These are phyloP conservation scores for Paradendryphiella salina DNA, from an alignment of 2,329 filamentous ascomycete genomes.

Conservation along the genomic window DNA sequence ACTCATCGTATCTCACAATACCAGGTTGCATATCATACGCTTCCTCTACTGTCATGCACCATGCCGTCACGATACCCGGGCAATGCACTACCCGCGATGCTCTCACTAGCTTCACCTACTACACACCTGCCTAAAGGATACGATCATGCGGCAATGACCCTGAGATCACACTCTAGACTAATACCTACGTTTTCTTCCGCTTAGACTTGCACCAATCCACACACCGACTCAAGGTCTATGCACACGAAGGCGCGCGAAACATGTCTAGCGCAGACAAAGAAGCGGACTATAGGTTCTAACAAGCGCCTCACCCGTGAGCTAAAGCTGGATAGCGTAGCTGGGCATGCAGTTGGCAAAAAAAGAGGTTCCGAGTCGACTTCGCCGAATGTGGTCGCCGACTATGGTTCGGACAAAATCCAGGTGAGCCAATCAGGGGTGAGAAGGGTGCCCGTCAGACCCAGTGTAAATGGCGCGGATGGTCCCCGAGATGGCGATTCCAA, in stretches of 20 bases:
- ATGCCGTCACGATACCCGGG: not conserved
- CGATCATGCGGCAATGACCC: not conserved
- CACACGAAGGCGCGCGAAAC: not conserved
- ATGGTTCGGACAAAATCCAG: constrained; percentile 15
- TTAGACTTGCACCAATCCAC: not conserved
- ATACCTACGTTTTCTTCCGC: not conserved
- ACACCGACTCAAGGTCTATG: constrained; percentile 4
- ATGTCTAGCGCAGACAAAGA: constrained; percentile 1
- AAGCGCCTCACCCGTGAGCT: constrained; percentile 16
- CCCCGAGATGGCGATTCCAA: not conserved
- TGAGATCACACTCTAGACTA: not conserved
- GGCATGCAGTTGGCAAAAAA: not conserved
- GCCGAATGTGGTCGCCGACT: constrained; percentile 27
- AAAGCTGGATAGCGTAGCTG: not conserved
- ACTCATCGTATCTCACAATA: not conserved
- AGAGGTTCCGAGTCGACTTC: constrained; percentile 7
- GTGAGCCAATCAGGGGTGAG: constrained; percentile 4
- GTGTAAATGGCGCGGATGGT: not conserved
- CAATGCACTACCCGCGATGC: not conserved
- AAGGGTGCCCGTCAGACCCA: not conserved
- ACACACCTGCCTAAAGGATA: too few species aligned
- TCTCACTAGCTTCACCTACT: not conserved
- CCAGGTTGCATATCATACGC: not conserved
- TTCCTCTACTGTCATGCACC: not conserved
- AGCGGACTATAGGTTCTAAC: constrained; percentile 14